phyloP scores from a whole-genome alignment of 306 rosid species.

The Glycine soja region DNA sequence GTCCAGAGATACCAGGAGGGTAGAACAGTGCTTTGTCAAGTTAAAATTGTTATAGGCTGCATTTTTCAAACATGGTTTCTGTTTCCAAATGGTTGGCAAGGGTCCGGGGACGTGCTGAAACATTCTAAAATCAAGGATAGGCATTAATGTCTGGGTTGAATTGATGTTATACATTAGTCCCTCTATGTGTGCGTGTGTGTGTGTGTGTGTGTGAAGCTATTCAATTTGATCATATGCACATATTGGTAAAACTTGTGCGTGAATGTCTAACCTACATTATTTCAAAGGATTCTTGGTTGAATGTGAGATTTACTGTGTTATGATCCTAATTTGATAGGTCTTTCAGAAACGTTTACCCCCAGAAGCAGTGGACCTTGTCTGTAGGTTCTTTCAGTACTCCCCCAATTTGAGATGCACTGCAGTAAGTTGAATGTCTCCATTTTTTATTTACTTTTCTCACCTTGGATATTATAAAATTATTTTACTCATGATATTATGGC shows the following conservation, averaged over 20 bases:
- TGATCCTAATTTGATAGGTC: conserved; percentile 64
- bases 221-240: conserved; percentile 29
- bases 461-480: conserved; percentile 22
- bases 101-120: neutral
- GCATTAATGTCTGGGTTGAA: conserved; percentile 18
- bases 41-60: conserved; percentile 31
- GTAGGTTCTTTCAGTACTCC: conserved; percentile 98
- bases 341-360: conserved; percentile 98
- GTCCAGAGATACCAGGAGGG: conserved; percentile 25
- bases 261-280: conserved; percentile 7
- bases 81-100: conserved; percentile 3
- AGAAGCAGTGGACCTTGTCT: conserved; percentile 98
- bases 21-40: neutral
- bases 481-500: conserved; percentile 8
- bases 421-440: conserved; percentile 59
- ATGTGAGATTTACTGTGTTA: conserved; percentile 17
- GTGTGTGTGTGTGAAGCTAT: conserved; percentile 5
- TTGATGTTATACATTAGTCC: conserved; percentile 14
- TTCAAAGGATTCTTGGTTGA: conserved; percentile 33
- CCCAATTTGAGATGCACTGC: conserved; percentile 99
- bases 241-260: neutral
- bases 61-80: conserved; percentile 19
- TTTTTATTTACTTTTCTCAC: conserved; percentile 23
- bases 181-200: too few relatives aligned
- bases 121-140: conserved; percentile 12